Evolutionary conservation across 2,329 filamentous ascomycete genomes (phyloP), one percentile per base, ranked within the genome.

Genomic region (Colletotrichum orchidophilum): DNA sequence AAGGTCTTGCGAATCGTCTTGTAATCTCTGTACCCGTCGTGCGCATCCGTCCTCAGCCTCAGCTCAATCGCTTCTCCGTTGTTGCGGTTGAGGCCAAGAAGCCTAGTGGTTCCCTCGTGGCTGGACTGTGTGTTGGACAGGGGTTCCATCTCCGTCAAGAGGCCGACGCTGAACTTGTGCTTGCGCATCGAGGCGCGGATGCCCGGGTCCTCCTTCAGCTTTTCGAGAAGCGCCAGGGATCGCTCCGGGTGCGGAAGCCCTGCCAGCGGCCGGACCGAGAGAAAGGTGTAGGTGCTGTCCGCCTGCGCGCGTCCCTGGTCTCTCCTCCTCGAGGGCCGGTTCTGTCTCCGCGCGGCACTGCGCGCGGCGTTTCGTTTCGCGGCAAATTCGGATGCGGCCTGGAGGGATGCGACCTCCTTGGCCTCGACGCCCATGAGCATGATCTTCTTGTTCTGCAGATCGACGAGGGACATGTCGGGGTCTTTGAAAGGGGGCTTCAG

Each of bases 121-220:
- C 89, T 93, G 1, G 85, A 81, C 73, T 87, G 80, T 0, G 95
- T 98, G 81, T 98, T 91, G 75, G 92, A 88, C 0, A 92, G 87
- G 0, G 96, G 96, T 76, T 99, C 93, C 96, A 99, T 98, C 82
- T 99, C 96, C 0, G 95, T 98, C 29, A 99, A 86, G 3, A 98
- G 82, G 0, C 92, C 92, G 1, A 99, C 96, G 24, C 88, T 89
- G 84, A 97, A 98, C 74, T 91, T 89, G 83, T 97, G 95, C 76
- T 91, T 91, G 18, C 88, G 86, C 96, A 99, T 99, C 1, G 91
- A 88, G 1, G 92, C 86, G 73, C 91, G 91, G 81, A 99, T 96
- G 8, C 96, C 96, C 0, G 94, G 91, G 80, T 99, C 96, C 72
- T 92, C 88, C 74, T 91, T 91, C 3, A 99, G 86, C 1, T 93